Base-by-base conservation (phyloP, 768 basidiomycete genomes). In the Coprinopsis strossmayeri region DNA sequence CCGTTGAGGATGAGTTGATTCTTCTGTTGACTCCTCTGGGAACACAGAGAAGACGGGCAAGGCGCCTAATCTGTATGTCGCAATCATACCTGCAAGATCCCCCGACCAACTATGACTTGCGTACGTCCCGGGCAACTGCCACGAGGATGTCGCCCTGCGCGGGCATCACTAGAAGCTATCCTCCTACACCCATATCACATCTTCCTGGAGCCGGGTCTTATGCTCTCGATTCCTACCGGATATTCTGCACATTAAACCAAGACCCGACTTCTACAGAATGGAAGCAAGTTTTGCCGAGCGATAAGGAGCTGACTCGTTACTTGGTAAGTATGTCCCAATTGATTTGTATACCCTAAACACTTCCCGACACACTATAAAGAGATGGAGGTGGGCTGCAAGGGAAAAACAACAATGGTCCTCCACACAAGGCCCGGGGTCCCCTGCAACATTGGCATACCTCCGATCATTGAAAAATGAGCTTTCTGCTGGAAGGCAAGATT, bases 201-300 rank as follows among this genome's bases (percentile, higher is more conserved):
- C 71, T 82, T 23, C 79, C 82, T 0, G 85, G 85, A 0, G 69
- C 80, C 1, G 86, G 87, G 0, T 66, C 69, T 2, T 90, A 89
- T 51, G 87, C 87, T 1, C 70, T 85, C 1, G 87, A 89, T 59
- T 87, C 82, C 3, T 85, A 86, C 56, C 73, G 84, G 34, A 86
- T 89, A 17, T 89, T 85, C 61, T 85, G 77, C 51, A 64, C 62
- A 52, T 53, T 51, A 34, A 48, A 64, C 53, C 48, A 63, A 48
- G 55, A 65, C 37, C 64, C 61, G 10, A 57, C 49, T 9, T 61
- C 64, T 5, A 69, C 73, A 10, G 79, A 78, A 48, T 88, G 86
- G 87, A 77, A 78, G 56, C 47, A 55, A 0, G 84, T 87, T 12
- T 65, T 71, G 56, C 84, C 87, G 0, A 59, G 53, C 24, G 86